Conservation (phyloP, 2,329 filamentous ascomycete species). For the Ophiostoma tasmaniense region DNA sequence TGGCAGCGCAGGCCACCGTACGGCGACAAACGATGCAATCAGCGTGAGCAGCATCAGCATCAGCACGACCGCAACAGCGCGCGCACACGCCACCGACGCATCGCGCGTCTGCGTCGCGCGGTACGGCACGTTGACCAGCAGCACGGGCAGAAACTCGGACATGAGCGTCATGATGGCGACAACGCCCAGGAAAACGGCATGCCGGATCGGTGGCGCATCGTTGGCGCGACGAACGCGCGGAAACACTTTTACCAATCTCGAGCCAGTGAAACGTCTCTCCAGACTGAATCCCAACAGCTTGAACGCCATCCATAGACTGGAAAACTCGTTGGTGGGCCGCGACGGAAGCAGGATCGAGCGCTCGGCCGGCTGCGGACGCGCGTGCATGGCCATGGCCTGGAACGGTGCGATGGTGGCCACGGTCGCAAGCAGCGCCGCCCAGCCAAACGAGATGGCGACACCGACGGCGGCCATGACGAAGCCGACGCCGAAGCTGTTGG, state of each 20-base stretch:
- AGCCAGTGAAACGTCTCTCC: background rate
- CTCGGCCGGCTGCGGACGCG: constrained; percentile 28
- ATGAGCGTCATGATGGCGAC: constrained; percentile 37
- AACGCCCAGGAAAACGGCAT: constrained; percentile 30
- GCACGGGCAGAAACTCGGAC: constrained; percentile 42
- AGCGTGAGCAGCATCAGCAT: constrained; percentile 36
- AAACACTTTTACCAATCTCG: background rate
- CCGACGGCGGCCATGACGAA: constrained; percentile 36
- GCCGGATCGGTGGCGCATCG: background rate
- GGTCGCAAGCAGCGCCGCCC: constrained; percentile 34
- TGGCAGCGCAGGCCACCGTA: constrained; percentile 37
- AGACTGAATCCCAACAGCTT: constrained; percentile 4
- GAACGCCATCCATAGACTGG: constrained; percentile 34
- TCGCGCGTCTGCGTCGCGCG: constrained; percentile 33
- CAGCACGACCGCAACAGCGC: constrained; percentile 33
- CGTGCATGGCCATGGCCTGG: constrained; percentile 17
- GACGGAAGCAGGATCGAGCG: constrained; percentile 35
- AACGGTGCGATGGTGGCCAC: constrained; percentile 18
- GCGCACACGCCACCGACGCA: constrained; percentile 35
- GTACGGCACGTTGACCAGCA: constrained; percentile 42
- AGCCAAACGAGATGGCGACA: constrained; percentile 34
- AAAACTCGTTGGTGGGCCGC: constrained; percentile 37
- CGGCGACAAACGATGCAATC: constrained; percentile 29
- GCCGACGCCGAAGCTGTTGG: constrained; percentile 35
- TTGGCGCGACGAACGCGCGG: background rate